These are phyloP conservation scores for Jasminum sambac DNA, from an alignment of 257 asterid genomes.

Conservation along the genomic window DNA sequence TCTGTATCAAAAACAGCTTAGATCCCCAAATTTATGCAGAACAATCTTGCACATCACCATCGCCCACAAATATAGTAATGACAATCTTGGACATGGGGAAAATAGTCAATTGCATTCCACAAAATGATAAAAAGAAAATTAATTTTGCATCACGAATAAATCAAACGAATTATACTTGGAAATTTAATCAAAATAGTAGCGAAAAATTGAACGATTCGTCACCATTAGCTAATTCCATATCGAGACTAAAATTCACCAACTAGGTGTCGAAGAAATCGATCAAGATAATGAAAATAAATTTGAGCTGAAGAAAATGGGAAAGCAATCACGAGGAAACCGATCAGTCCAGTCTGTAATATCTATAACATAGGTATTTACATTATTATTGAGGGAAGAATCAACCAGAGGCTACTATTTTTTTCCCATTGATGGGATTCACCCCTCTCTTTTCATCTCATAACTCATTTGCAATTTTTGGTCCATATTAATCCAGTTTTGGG, in stretches of 20 bases:
- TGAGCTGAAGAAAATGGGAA: not conserved
- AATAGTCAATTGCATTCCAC: not conserved
- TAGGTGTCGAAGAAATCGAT: not conserved
- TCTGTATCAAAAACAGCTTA: no score
- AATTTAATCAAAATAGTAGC: not conserved
- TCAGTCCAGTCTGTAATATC: no score
- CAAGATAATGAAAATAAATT: not conserved
- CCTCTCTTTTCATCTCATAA: no score
- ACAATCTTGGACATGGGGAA: not conserved
- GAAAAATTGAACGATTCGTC: not conserved
- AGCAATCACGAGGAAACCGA: not conserved
- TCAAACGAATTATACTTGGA: not conserved
- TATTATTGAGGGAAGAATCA: no score
- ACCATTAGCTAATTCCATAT: slow-evolving; percentile 46
- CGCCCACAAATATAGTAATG: not conserved
- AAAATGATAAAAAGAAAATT: not conserved
- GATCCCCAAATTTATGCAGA: no score
- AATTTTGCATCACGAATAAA: not conserved
- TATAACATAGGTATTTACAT: no score
- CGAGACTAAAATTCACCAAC: slow-evolving; percentile 3
- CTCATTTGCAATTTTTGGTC: no score
- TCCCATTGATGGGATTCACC: no score
- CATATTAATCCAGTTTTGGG: no score
- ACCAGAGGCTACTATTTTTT: no score
- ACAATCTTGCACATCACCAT: slow-evolving; percentile 5